Conservation (phyloP, 2,329 filamentous ascomycete genomes). For the Stagonosporopsis rhizophila region DNA sequence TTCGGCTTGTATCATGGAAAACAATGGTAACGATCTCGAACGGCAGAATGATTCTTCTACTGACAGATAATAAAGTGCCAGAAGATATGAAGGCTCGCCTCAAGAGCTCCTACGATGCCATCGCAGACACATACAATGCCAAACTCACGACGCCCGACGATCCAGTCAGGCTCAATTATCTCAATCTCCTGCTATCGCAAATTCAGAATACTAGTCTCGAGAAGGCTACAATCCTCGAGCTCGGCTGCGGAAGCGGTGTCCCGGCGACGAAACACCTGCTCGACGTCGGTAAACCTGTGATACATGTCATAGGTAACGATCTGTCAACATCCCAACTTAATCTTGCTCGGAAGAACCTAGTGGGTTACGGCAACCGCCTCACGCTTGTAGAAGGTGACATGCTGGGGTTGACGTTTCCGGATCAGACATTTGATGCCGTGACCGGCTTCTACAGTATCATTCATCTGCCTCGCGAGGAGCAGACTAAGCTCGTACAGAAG, state of each 20-base stretch:
- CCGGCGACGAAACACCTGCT: conserved; percentile 34
- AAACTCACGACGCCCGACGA: conserved; percentile 30
- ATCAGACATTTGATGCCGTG: conserved; percentile 56
- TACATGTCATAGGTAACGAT: conserved; percentile 53
- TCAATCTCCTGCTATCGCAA: conserved; percentile 24
- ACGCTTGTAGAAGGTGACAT: conserved; percentile 52
- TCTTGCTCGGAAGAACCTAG: conserved; percentile 38
- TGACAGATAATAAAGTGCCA: neutral
- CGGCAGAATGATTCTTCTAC: neutral
- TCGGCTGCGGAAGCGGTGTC: conserved; percentile 42
- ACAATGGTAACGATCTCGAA: neutral
- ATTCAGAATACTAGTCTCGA: conserved; percentile 5
- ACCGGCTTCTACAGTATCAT: conserved; percentile 63
- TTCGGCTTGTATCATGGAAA: neutral
- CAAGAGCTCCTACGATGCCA: conserved; percentile 42
- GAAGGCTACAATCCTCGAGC: conserved; percentile 26
- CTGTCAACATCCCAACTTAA: conserved; percentile 52
- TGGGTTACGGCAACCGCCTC: conserved; percentile 20
- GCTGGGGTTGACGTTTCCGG: conserved; percentile 48
- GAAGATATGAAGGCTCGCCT: conserved; percentile 38
- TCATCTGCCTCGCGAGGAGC: conserved; percentile 62
- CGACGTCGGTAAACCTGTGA: conserved; percentile 21
- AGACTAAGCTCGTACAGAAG: conserved; percentile 55
- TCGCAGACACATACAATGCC: conserved; percentile 34
- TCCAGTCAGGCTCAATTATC: conserved; percentile 31